phyloP scores from a whole-genome alignment of 495 filamentous ascomycete species.

The Annulohypoxylon bovei region DNA sequence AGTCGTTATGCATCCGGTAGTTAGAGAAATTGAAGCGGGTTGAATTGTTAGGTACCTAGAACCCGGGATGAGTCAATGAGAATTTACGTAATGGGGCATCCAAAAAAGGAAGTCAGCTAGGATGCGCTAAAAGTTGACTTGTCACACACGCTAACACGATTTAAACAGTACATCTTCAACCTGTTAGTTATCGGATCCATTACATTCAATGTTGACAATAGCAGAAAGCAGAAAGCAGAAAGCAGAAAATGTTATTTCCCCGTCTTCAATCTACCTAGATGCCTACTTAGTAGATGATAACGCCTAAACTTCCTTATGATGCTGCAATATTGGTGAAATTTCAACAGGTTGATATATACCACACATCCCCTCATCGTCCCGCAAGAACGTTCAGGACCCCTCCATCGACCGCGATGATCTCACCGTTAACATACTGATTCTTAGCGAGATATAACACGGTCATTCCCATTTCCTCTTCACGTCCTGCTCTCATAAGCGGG shows the following conservation, averaged over 20 bases:
- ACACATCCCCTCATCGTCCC: conserved; percentile 30
- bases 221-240: background rate
- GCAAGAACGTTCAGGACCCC: conserved; percentile 58
- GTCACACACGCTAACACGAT: background rate
- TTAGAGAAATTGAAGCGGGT: too few species aligned
- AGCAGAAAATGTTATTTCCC: background rate
- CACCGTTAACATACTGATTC: conserved; percentile 69
- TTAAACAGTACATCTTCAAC: too few species aligned
- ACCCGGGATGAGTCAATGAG: background rate
- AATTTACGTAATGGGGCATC: background rate
- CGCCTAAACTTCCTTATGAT: background rate
- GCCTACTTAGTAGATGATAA: background rate
- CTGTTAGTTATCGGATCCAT: too few species aligned
- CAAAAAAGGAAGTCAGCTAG: too few species aligned
- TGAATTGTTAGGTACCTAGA: too few species aligned
- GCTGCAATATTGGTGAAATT: background rate
- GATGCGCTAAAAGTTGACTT: background rate
- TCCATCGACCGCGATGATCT: conserved; percentile 69
- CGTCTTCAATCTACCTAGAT: background rate
- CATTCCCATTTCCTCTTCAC: conserved; percentile 67
- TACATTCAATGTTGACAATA: background rate
- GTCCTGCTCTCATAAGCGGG: conserved; percentile 63
- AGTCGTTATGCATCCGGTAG: background rate
- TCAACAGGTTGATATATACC: background rate
- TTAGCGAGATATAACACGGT: conserved; percentile 65